These are phyloP conservation scores for Copromyces sp. DNA, from an alignment of 495 filamentous ascomycete genomes.

Conservation along the genomic window DNA sequence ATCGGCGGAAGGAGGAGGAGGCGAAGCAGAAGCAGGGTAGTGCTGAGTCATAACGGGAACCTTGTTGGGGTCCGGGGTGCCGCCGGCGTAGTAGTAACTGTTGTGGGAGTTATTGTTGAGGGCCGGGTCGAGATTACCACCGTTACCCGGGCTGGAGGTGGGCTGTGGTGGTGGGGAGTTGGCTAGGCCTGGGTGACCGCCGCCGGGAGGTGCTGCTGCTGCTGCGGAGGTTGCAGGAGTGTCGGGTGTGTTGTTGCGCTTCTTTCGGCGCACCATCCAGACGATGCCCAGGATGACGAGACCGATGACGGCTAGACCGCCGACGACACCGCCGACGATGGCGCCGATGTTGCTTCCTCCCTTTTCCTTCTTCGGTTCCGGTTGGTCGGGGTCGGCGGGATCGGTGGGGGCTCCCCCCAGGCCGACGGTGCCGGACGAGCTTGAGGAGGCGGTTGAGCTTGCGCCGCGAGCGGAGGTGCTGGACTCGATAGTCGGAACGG, in stretches of 20 bases:
- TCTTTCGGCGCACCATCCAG: slow-evolving; percentile 28
- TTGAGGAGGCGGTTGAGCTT: slow-evolving; percentile 2
- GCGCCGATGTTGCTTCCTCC: slow-evolving; percentile 29
- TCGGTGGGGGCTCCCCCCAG: background rate
- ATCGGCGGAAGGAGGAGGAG: background rate
- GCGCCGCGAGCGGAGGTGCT: background rate
- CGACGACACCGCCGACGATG: slow-evolving; percentile 41
- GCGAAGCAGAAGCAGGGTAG: background rate
- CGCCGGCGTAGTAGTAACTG: background rate
- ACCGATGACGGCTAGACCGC: slow-evolving; percentile 34
- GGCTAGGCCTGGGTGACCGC: background rate
- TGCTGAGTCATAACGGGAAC: background rate
- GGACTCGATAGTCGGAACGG: slow-evolving; percentile 2
- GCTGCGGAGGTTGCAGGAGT: background rate
- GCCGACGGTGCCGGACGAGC: background rate
- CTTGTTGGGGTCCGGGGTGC: background rate
- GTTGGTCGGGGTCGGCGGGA: background rate
- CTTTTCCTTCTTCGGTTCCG: background rate
- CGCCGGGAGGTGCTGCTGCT: background rate
- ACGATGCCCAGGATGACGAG: slow-evolving; percentile 30
- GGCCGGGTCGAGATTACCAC: background rate
- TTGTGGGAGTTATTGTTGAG: background rate
- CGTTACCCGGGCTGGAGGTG: background rate
- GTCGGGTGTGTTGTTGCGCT: slow-evolving; percentile 9
- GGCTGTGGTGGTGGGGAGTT: background rate